Evolutionary conservation across 495 filamentous ascomycete genomes (phyloP), one percentile per base, ranked within the genome.

Genomic region (Monascus purpureus): DNA sequence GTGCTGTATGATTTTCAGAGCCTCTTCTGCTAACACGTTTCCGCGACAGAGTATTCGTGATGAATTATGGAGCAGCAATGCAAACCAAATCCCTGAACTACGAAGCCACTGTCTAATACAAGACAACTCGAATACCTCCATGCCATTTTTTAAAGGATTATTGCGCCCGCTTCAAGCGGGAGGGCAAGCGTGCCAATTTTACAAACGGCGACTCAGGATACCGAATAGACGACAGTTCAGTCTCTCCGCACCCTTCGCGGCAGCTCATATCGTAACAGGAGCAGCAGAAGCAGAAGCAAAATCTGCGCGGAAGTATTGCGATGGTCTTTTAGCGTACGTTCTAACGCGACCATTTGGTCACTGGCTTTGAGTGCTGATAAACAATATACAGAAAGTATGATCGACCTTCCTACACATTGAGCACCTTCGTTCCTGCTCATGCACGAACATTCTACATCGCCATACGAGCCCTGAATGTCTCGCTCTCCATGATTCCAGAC

Each of bases 391-490:
- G 83, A 47, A 77, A 75, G 53, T 80, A 80, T 50, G 90, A 96
- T 55, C 73, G 81, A 28, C 78, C 90, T 32, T 86, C 90, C 14
- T 83, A 82, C 52, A 70, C 82, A n/a, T 72, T 94, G 33, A 73
- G 77, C 35, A 73, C 77, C 35, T 92, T 95, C 61, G 68, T 94
- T 33, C 85, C 85, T 12, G 63, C 59, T 1, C 53, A 69, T 7
- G 63, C 74, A 2, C 76, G 70, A 41, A 73, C 88, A 47, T 80
- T 82, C 37, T 93, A 96, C 59, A 72, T 93, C 40, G 84, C 87
- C 32, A 70, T 97, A 22, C 82, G 87, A 25, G 83, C 90, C 20
- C 72, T 97, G 57, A 97, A 97, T 49, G 68, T 93, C 47, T 86
- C 93, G 41, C 68, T 93, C 24, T 84, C 87, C 24, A 68, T 77